Conservation (phyloP, 345 rosid genomes). For the Populus tremula region DNA sequence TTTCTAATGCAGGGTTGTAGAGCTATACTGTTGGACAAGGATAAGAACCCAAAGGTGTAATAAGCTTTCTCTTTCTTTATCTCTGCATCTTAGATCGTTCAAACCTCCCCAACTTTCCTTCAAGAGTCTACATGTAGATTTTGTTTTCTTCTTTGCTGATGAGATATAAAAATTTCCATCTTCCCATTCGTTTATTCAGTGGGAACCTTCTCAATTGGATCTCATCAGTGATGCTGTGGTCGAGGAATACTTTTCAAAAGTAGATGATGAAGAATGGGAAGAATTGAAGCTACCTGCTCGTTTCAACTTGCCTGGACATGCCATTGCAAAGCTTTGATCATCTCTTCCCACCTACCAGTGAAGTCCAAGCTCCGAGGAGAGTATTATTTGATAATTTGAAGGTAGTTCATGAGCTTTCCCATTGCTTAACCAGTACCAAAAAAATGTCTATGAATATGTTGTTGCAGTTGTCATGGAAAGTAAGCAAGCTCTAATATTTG, state of each 20-base stretch:
- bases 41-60: conserved; percentile 73
- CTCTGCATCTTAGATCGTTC: neutral
- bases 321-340: conserved; percentile 61
- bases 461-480: too few relatives aligned
- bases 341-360: neutral
- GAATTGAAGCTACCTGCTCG: conserved; percentile 67
- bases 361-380: too few relatives aligned
- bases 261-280: conserved; percentile 58
- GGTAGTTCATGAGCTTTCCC: too few relatives aligned
- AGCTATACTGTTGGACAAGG: conserved; percentile 83
- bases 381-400: too few relatives aligned
- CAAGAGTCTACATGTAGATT: too few relatives aligned
- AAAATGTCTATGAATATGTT: too few relatives aligned
- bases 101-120: neutral
- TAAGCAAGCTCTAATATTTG: too few relatives aligned
- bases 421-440: too few relatives aligned
- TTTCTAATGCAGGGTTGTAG: conserved; percentile 74
- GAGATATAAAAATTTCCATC: neutral
- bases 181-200: conserved; percentile 33
- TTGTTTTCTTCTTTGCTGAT: neutral
- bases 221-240: conserved; percentile 52
- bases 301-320: conserved; percentile 46
- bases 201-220: conserved; percentile 76
- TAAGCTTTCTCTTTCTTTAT: conserved; percentile 7
- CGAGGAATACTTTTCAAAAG: conserved; percentile 56